Conservation (phyloP, 1,284 basidiomycete genomes). For the Coriolopsis trogii region DNA sequence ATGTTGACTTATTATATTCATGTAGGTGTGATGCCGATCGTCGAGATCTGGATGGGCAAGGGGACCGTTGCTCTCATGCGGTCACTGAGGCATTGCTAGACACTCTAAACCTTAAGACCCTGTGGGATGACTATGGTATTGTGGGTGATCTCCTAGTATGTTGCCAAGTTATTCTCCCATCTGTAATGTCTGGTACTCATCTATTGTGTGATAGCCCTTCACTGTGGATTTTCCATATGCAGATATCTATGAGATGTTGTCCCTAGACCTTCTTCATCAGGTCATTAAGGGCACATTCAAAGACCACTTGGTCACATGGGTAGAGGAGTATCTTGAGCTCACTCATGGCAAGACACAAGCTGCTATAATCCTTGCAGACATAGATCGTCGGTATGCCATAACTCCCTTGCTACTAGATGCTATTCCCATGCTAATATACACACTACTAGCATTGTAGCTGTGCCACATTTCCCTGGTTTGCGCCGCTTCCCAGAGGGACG, state of each 20-base stretch:
- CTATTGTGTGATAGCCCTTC: constrained; percentile 12
- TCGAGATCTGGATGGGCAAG: constrained; percentile 15
- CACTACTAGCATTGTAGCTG: constrained; percentile 2
- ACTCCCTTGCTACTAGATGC: not conserved
- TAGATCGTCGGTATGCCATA: constrained; percentile 23
- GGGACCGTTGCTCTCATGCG: constrained; percentile 7
- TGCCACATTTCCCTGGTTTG: constrained; percentile 16
- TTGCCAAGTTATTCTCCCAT: too few species aligned
- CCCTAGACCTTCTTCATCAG: constrained; percentile 11
- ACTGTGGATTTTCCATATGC: constrained; percentile 6
- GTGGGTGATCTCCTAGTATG: constrained; percentile 23
- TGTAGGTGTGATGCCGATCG: constrained; percentile 10
- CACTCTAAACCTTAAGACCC: constrained; percentile 1
- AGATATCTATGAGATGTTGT: constrained; percentile 10
- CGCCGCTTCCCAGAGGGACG: constrained; percentile 19
- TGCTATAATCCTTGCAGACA: constrained; percentile 7
- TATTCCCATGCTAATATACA: not conserved
- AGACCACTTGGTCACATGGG: constrained; percentile 23
- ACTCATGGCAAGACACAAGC: not conserved
- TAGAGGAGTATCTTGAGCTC: constrained; percentile 5
- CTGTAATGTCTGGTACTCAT: too few species aligned
- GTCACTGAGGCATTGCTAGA: constrained; percentile 9
- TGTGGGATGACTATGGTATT: constrained; percentile 26
- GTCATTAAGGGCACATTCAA: constrained; percentile 13
- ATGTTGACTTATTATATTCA: not conserved